Conservation (phyloP, 352 stramenopile species). For the Lagenidium giganteum region DNA sequence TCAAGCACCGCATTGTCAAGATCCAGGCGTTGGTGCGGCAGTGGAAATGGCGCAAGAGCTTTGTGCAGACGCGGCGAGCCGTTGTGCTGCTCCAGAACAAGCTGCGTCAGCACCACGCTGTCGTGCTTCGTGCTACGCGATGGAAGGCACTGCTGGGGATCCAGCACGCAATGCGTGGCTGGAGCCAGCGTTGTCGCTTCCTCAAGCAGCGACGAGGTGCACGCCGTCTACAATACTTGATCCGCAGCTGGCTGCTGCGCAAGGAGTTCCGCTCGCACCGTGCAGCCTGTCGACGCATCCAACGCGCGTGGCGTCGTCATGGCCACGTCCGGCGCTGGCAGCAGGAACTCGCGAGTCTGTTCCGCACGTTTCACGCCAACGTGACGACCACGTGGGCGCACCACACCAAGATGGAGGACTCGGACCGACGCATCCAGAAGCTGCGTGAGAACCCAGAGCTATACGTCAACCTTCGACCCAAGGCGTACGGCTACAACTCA, state of each 20-base stretch:
- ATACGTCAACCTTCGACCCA: constrained; percentile 37
- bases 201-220: constrained; percentile 13
- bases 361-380: constrained; percentile 13
- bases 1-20: constrained; percentile 45
- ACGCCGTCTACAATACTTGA: constrained; percentile 43
- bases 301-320: constrained; percentile 27
- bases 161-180: constrained; percentile 38
- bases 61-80: constrained; percentile 11
- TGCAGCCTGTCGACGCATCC: constrained; percentile 21
- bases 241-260: constrained; percentile 41
- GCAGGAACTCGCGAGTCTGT: constrained; percentile 34
- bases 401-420: constrained; percentile 50
- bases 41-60: constrained; percentile 22
- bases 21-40: constrained; percentile 45
- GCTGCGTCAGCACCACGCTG: constrained; percentile 20
- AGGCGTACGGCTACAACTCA: constrained; percentile 37
- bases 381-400: constrained; percentile 26
- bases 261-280: constrained; percentile 26
- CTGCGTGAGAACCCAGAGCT: constrained; percentile 30
- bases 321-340: constrained; percentile 24
- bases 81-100: constrained; percentile 32
- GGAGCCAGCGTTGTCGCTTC: constrained; percentile 28
- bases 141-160: constrained; percentile 21
- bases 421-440: constrained; percentile 38
- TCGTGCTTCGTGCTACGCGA: constrained; percentile 11